Evolutionary conservation across 441 rosid genomes (phyloP), one percentile per base, ranked within the genome.

Genomic region (Populus hybrid): DNA sequence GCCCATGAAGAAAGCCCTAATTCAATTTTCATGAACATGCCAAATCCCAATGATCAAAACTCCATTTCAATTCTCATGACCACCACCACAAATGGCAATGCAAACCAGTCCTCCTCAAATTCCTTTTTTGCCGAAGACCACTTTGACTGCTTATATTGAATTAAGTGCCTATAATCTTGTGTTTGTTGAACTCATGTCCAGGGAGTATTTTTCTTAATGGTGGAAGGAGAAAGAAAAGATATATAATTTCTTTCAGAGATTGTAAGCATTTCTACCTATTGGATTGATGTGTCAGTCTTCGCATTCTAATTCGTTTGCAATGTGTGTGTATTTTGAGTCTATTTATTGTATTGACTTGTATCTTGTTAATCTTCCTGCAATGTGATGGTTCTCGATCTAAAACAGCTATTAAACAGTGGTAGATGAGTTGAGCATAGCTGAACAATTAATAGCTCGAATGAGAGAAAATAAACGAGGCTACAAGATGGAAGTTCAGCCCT

Each of bases 1-100:
- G 65, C 72, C 32, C 79, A 75, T 73, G 83, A 24, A 70, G 78
- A 84, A 77, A 79, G 78, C 82, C 82, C 84, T 77, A 71, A 74
- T 73, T 53, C 78, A 73, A 24, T 77, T 75, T 79, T 79, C 75
- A 74, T 69, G 73, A 71, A 67, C 69, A 53, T 11, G 75, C 80
- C 72, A 76, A 70, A 42, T 67, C 42, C 64, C 72, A 84, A 79
- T 42, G 75, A 28, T 3, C 70, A 75, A 69, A 75, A 85, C 38
- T 74, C 79, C 64, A 79, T 35, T 69, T 69, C 86, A 42, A 77
- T 64, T 53, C 67, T 73, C 81, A 81, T 77, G 78, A 40, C 77
- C 53, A 61, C 64, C n/a, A 28, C 63, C 14, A 57, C 40, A 70
- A 26, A 35, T 64, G 72, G 63, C 42, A 74, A 66, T 23, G 76